Conservation (phyloP, 352 stramenopile species). For the Phytophthora uliginosa region DNA sequence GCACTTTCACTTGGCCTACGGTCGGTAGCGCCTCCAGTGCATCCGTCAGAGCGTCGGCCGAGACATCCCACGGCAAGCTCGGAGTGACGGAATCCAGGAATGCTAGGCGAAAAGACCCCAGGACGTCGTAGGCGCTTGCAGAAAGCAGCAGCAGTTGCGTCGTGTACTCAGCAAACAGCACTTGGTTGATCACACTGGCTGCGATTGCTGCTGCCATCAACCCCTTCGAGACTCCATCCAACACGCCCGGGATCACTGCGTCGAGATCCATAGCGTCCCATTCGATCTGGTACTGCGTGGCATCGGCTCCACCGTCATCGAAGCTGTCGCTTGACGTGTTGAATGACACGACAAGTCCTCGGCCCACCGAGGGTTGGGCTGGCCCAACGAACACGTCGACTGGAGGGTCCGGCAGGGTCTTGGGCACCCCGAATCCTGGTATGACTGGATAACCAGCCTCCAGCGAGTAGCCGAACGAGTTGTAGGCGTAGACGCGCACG, state of each 20-base stretch:
- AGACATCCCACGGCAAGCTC: slow-evolving; percentile 77
- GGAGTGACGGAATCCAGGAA: slow-evolving; percentile 79
- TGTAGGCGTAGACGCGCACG: slow-evolving; percentile 94
- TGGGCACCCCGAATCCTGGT: slow-evolving; percentile 73
- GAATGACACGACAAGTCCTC: slow-evolving; percentile 84
- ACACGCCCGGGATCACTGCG: slow-evolving; percentile 44
- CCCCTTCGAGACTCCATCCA: slow-evolving; percentile 8
- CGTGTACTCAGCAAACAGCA: slow-evolving; percentile 88
- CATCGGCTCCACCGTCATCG: slow-evolving; percentile 82
- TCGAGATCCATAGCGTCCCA: slow-evolving; percentile 94
- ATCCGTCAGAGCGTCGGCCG: slow-evolving; percentile 79
- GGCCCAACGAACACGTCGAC: slow-evolving; percentile 55
- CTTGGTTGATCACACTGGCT: slow-evolving; percentile 45
- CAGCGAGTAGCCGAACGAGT: slow-evolving; percentile 92
- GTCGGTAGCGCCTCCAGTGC: slow-evolving; percentile 87
- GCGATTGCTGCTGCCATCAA: slow-evolving; percentile 27
- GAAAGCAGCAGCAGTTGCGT: slow-evolving; percentile 92
- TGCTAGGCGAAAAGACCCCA: slow-evolving; percentile 88
- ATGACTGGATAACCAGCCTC: slow-evolving; percentile 71
- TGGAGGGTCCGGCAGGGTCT: slow-evolving; percentile 80
- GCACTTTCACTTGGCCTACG: slow-evolving; percentile 85
- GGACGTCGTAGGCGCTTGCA: slow-evolving; percentile 83
- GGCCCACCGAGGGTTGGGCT: slow-evolving; percentile 37
- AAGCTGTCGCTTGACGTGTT: slow-evolving; percentile 53
- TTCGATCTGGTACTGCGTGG: slow-evolving; percentile 94